These are phyloP conservation scores for Emergomyces africanus DNA, from an alignment of 2,329 filamentous ascomycete genomes.

Conservation along the genomic window DNA sequence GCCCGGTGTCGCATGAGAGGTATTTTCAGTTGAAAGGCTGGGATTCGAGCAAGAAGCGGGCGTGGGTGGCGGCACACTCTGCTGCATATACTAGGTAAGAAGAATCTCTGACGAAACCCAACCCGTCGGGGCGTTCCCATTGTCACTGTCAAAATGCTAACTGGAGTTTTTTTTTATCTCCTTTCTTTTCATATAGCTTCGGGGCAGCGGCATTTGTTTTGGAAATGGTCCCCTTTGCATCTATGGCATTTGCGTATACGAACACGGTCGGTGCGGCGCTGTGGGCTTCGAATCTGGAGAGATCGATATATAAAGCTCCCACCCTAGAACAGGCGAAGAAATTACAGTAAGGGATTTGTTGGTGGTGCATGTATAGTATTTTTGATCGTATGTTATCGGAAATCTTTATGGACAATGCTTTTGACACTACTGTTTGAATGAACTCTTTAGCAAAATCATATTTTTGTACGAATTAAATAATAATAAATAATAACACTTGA, in stretches of 20 bases:
- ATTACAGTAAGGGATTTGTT: constrained; percentile 13
- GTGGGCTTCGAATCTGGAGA: constrained; percentile 84
- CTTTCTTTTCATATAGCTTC: constrained; percentile 21
- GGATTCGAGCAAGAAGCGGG: constrained; percentile 49
- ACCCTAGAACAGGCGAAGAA: constrained; percentile 19
- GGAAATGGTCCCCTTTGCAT: constrained; percentile 72
- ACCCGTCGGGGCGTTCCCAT: no score
- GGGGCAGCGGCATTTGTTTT: constrained; percentile 72
- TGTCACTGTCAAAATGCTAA: background rate
- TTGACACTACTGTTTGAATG: background rate
- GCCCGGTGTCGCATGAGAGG: constrained; percentile 44
- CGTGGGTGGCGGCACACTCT: constrained; percentile 57
- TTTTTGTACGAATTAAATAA: background rate
- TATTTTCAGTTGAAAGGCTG: constrained; percentile 91
- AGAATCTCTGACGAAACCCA: constrained; percentile 14
- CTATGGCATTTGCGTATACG: constrained; percentile 77
- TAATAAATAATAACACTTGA: background rate
- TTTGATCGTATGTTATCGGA: no score
- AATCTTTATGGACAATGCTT: background rate
- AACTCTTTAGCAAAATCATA: background rate
- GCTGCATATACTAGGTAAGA: constrained; percentile 71
- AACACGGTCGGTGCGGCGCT: constrained; percentile 85
- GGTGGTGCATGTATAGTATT: background rate
- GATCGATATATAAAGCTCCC: constrained; percentile 11
- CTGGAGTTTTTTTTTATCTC: background rate